Evolutionary conservation across 768 basidiomycete species (phyloP).

Genomic region (Pisolithus orientalis): DNA sequence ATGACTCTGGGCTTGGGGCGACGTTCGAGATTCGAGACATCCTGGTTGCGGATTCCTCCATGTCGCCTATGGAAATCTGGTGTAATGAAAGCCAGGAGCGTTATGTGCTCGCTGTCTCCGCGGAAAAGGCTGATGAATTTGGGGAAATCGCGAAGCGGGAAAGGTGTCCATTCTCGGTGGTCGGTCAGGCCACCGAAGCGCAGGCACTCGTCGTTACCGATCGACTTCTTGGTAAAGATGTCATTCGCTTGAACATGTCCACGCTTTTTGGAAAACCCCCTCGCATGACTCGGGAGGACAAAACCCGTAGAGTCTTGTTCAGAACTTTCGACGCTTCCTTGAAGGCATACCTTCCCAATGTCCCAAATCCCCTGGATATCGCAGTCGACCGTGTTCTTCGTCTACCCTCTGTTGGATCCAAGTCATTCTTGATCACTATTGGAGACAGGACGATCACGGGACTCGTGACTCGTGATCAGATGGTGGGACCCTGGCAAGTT

Average conservation of each 20-base stretch:
- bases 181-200: slow-evolving; percentile 79
- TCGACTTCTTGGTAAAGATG: slow-evolving; percentile 66
- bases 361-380: slow-evolving; percentile 44
- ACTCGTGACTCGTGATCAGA: slow-evolving; percentile 92
- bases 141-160: slow-evolving; percentile 78
- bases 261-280: slow-evolving; percentile 96
- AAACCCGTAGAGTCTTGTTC: slow-evolving; percentile 34
- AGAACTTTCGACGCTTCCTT: slow-evolving; percentile 69
- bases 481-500: slow-evolving; percentile 99
- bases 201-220: slow-evolving; percentile 88
- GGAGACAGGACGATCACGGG: slow-evolving; percentile 94
- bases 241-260: slow-evolving; percentile 88
- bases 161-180: slow-evolving; percentile 88
- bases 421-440: slow-evolving; percentile 97
- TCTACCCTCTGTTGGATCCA: slow-evolving; percentile 89
- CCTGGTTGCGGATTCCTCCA: slow-evolving; percentile 81
- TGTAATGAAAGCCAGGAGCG: slow-evolving; percentile 99
- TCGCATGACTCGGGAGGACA: slow-evolving; percentile 76
- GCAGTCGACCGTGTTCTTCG: slow-evolving; percentile 80
- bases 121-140: slow-evolving; percentile 57
- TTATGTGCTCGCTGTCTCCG: slow-evolving; percentile 87
- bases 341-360: slow-evolving; percentile 51
- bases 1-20: slow-evolving; percentile 90
- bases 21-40: slow-evolving; percentile 92
- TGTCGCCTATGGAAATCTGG: slow-evolving; percentile 99